Evolutionary conservation across 2,329 filamentous ascomycete genomes (phyloP), one percentile per base, ranked within the genome.

Genomic region (Exophiala sp.): DNA sequence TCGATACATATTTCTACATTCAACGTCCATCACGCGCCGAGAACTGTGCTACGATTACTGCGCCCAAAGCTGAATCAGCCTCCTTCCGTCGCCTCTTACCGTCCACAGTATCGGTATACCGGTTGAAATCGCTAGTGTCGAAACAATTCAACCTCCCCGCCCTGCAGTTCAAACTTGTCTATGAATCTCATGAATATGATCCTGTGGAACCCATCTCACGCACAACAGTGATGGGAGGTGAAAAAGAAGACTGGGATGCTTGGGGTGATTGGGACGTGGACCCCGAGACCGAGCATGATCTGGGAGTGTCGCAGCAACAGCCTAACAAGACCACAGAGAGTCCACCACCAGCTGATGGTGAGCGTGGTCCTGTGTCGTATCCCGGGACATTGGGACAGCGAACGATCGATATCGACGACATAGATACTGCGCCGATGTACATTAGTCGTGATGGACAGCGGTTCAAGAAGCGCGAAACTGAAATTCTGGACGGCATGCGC

Each of bases 151-250:
- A 69, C 1, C 59, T 86, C 9, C 68, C 75, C 40, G 85, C 88
- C 0, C 73, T 88, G 55, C 69, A 70, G 35, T 70, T 91, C 53
- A 76, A 74, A 34, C 66, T 97, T 42, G 71, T 93, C 0, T 95
- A 88, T 85, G 88, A 95, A 70, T 95, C 89, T 7, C 87, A 88
- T 16, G 90, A 96, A 66, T 88, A 85, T 81, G 88, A 95, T 66
- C 87, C 87, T 0, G 82, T 88, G 0, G 77, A 77, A 30, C 53
- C 41, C 22, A 58, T 52, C 27, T 48, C 50, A 19, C 45, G 41
- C 42, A 46, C 32, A 22, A 47, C 47, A 1, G 44, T 45, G 22
- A 40, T 43, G 10, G 42, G 45, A 14, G 32, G 27, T 10, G 43
- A 48, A 21, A 53, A 21, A 81, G 55, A 75, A 79, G 3, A 75